Conservation (phyloP, 345 rosid genomes). For the Lepidium didymum region DNA sequence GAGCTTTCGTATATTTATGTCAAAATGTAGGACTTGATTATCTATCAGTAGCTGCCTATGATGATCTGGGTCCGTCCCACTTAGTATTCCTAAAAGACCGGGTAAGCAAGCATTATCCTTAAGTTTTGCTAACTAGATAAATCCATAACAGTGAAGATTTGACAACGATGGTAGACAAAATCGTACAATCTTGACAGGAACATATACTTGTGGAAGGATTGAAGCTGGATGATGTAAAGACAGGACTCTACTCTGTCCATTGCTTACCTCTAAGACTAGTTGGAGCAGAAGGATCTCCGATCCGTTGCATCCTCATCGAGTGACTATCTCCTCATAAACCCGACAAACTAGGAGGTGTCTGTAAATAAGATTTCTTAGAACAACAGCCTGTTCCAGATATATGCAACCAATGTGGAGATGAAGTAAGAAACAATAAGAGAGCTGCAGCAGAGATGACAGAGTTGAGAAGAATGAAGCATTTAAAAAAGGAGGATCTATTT, state of each 20-base stretch:
- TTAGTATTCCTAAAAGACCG: conserved; percentile 38
- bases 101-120: conserved; percentile 24
- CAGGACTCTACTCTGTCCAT: conserved; percentile 62
- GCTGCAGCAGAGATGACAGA: background rate
- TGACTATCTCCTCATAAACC: conserved; percentile 16
- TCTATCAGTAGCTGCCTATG: conserved; percentile 68
- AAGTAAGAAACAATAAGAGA: conserved; percentile 8
- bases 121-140: background rate
- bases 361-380: background rate
- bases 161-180: background rate
- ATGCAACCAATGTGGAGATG: background rate
- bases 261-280: conserved; percentile 63
- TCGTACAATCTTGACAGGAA: conserved; percentile 32
- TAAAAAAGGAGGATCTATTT: background rate
- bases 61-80: conserved; percentile 38
- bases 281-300: conserved; percentile 73
- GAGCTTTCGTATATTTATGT: background rate
- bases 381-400: background rate
- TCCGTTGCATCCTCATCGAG: conserved; percentile 63
- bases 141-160: background rate
- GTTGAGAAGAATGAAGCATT: background rate
- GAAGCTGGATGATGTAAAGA: conserved; percentile 52
- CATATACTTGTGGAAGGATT: conserved; percentile 59
- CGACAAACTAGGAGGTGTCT: background rate
- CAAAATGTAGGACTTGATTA: conserved; percentile 58